phyloP scores from a whole-genome alignment of 2,329 filamentous ascomycete genomes.

The Epichloe gansuensis region DNA sequence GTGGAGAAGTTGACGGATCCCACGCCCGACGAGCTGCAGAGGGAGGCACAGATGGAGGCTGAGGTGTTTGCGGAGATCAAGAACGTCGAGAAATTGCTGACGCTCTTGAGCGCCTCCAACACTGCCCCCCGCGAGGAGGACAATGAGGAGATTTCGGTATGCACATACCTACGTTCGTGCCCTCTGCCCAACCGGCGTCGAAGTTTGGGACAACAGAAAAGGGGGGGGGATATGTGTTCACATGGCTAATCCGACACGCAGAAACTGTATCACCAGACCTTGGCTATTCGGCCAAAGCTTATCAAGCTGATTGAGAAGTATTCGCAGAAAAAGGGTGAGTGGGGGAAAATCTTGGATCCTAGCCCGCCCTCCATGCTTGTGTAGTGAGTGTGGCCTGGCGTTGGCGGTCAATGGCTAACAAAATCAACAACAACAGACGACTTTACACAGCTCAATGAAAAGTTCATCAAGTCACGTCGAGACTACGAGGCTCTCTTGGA shows the following conservation, averaged over 20 bases:
- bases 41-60: constrained; percentile 89
- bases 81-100: constrained; percentile 60
- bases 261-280: constrained; percentile 80
- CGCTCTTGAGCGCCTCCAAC: constrained; percentile 77
- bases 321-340: constrained; percentile 88
- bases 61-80: constrained; percentile 54
- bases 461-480: constrained; percentile 95
- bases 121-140: constrained; percentile 72
- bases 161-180: constrained; percentile 10
- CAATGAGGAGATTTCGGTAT: constrained; percentile 87
- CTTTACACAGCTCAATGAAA: constrained; percentile 96
- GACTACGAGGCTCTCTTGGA: constrained; percentile 96
- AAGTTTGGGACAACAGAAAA: too few relatives aligned
- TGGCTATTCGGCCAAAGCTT: constrained; percentile 88
- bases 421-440: constrained; percentile 50
- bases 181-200: too few relatives aligned
- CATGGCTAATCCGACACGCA: constrained; percentile 23
- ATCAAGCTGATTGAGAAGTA: constrained; percentile 99
- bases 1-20: constrained; percentile 95
- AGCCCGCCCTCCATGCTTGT: background rate
- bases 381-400: background rate
- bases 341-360: background rate
- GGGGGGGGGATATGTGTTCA: background rate
- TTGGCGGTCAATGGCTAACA: background rate
- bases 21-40: constrained; percentile 83